These are phyloP conservation scores for Hirsutella minnesotensis DNA, from an alignment of 2,329 filamentous ascomycete genomes.

Conservation along the genomic window DNA sequence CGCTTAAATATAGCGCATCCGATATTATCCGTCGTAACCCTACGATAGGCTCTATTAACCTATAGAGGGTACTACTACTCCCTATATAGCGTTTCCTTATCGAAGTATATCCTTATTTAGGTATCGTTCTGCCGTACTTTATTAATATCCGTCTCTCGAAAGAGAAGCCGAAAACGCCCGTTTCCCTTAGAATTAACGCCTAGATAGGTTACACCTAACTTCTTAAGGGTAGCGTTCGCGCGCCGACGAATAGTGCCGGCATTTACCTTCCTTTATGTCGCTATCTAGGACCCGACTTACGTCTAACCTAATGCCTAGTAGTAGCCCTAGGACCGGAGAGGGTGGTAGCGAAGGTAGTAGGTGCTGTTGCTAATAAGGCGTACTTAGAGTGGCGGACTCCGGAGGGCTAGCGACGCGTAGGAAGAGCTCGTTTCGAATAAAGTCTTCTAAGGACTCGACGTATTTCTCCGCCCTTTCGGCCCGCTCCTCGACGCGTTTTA, in stretches of 20 bases:
- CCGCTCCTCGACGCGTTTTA: no score
- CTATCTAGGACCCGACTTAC: background rate
- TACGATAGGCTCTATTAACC: background rate
- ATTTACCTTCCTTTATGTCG: background rate
- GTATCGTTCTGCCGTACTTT: background rate
- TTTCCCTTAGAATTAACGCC: background rate
- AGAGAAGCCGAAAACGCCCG: no score
- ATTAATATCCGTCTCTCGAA: no score
- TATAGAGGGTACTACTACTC: background rate
- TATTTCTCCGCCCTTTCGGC: no score
- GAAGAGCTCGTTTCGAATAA: no score
- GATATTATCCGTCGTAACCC: background rate
- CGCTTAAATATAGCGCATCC: background rate
- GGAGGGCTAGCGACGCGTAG: no score
- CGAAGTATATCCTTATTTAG: background rate
- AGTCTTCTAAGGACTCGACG: no score
- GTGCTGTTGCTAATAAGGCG: background rate
- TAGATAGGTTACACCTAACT: background rate
- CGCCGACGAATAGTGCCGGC: background rate
- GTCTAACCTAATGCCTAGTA: background rate
- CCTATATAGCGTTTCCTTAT: background rate
- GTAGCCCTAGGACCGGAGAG: background rate
- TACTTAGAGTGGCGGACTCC: background rate
- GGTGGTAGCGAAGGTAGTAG: background rate
- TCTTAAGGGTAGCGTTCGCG: background rate